phyloP scores from a whole-genome alignment of 768 basidiomycete species.

The Tephrocybe sp. region DNA sequence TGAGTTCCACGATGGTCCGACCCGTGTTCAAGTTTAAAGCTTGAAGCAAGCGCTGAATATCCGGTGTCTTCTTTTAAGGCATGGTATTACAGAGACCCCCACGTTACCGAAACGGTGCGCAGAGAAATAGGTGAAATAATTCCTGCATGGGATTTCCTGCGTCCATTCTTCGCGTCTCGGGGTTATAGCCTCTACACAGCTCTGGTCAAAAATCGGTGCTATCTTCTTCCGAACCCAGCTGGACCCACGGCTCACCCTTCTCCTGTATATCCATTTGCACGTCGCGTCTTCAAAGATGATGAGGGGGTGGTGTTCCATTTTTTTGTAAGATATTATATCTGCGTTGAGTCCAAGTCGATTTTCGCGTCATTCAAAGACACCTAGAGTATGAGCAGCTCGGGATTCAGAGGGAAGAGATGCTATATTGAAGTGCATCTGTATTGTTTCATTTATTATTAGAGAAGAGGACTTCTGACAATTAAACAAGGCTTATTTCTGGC shows the following conservation, averaged over 20 bases:
- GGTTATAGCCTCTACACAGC: constrained; percentile 12
- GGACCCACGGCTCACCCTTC: neutral
- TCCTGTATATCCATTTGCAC: constrained; percentile 4
- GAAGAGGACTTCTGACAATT: no score
- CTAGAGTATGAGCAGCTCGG: neutral
- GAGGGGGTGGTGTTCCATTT: neutral
- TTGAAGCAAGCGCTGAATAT: no score
- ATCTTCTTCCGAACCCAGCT: neutral
- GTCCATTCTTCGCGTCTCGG: constrained; percentile 16
- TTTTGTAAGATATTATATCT: neutral
- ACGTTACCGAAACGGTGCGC: neutral
- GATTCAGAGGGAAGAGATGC: constrained; percentile 2
- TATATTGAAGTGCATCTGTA: neutral
- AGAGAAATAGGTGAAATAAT: neutral
- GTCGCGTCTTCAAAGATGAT: neutral
- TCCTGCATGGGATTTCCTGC: constrained; percentile 20
- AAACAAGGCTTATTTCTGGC: neutral
- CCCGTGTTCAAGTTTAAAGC: no score
- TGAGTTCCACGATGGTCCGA: no score
- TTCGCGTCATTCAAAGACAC: neutral
- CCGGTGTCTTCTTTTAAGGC: neutral
- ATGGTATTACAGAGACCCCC: neutral
- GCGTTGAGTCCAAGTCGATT: no score
- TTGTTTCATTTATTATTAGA: no score
- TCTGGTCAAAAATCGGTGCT: neutral